A percentile compares a stretch with the other conserved stretches of the same genome.
phyloP scores from a whole-genome alignment of 306 rosid species.

The Prunus mongolica region DNA sequence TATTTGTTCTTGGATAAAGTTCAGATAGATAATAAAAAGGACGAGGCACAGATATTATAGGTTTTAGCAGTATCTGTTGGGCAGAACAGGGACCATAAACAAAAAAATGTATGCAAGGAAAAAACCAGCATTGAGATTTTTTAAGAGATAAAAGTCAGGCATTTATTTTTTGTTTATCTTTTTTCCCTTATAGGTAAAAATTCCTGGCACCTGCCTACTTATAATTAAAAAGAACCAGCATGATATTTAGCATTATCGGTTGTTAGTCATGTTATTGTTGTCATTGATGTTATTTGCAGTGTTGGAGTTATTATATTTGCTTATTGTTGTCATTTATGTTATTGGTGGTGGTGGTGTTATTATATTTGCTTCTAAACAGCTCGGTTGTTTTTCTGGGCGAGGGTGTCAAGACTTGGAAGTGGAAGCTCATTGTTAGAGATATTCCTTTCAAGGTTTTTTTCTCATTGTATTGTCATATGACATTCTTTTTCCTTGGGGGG shows the following conservation, averaged over 20 bases:
- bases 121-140: background rate
- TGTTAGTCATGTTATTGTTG: background rate
- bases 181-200: background rate
- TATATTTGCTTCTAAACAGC: conserved; percentile 13
- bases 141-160: background rate
- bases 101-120: background rate
- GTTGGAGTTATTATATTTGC: background rate
- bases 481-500: conserved; percentile 6
- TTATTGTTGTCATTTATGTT: background rate
- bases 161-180: background rate
- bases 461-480: conserved; percentile 5
- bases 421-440: conserved; percentile 90
- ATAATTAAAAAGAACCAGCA: background rate
- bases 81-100: background rate
- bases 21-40: background rate
- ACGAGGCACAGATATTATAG: background rate
- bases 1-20: background rate
- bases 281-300: background rate
- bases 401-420: conserved; percentile 94
- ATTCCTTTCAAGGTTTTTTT: conserved; percentile 84
- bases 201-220: background rate
- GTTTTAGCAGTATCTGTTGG: background rate
- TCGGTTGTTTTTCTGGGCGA: conserved; percentile 30
- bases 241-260: background rate
- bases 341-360: background rate